Base-by-base conservation (phyloP, 768 basidiomycete species). In the Epithele typhae region DNA sequence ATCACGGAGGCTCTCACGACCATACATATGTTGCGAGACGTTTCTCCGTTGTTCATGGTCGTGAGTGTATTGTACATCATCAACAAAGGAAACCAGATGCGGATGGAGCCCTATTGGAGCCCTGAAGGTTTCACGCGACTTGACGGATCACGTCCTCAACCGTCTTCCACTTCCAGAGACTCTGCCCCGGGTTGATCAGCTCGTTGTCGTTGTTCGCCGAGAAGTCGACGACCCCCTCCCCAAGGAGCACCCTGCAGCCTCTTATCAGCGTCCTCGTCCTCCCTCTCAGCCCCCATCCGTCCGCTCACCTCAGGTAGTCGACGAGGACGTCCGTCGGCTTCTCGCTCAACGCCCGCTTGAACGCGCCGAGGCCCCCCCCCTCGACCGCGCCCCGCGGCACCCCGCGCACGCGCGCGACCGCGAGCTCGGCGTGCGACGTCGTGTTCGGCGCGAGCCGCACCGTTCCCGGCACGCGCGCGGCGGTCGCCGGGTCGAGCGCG, bases 391-490 rank as follows among this genome's bases (percentile, higher is more conserved):
- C 50, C 25, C 25, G 46, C 12, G 48, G 40, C 30, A 48, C 46
- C 25, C 46, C 43, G 34, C 43, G 47, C 1, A 45, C 51, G n/a
- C 51, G 46, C 25, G 46, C 38, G 12, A 52, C 50, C 18, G 35
- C 22, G 14, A 58, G 32, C 5, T 52, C 51, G 35, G 48, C 54
- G 18, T 37, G 45, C 40, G 41, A 52, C 18, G 40, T 44, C n/a
- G 40, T 52, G 6, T 42, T 25, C 6, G 58, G 54, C 11, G 54
- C 56, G 33, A 59, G 48, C 8, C 51, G 58, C 17, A 58, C 47
- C 15, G 52, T 32, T 19, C 52, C 52, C n/a, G 58, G 58, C 25
- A 59, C 54, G 15, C 24, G 39, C 11, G 36, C 12, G 3, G 58
- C 46, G 1, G 47, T 45, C 5, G 25, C 43, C 9, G 58, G 50